These are phyloP conservation scores for Schwanniomyces occidentalis DNA, from an alignment of 805 yeast species.

Conservation along the genomic window DNA sequence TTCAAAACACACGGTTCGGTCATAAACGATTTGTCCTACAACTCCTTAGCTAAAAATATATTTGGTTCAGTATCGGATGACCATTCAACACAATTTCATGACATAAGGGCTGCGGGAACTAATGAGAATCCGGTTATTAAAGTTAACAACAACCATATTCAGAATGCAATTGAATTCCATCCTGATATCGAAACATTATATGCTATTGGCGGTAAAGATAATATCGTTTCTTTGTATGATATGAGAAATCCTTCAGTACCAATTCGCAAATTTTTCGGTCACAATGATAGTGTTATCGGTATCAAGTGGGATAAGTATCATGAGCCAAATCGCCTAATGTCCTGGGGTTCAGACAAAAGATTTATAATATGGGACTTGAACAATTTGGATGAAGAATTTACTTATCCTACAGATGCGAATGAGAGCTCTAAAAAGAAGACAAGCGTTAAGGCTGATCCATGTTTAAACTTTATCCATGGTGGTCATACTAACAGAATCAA, in stretches of 20 bases:
- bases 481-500: constrained; percentile 76
- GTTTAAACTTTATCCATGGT: constrained; percentile 77
- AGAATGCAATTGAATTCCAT: constrained; percentile 69
- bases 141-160: constrained; percentile 51
- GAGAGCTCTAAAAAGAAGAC: constrained; percentile 56
- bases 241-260: constrained; percentile 61
- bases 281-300: constrained; percentile 43
- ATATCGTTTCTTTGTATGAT: constrained; percentile 74
- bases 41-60: constrained; percentile 38
- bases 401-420: constrained; percentile 33
- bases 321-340: constrained; percentile 53
- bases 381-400: constrained; percentile 54
- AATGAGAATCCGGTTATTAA: constrained; percentile 43
- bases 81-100: constrained; percentile 58
- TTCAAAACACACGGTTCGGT: constrained; percentile 55
- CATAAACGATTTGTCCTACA: constrained; percentile 70
- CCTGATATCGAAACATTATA: constrained; percentile 54
- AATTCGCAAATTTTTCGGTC: constrained; percentile 68
- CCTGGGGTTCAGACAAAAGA: constrained; percentile 65
- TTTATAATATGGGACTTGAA: constrained; percentile 75
- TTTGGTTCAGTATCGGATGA: constrained; percentile 78
- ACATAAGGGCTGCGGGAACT: constrained; percentile 42
- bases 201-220: constrained; percentile 80
- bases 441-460: constrained; percentile 61
- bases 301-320: constrained; percentile 52